Evolutionary conservation across 1,284 basidiomycete genomes (phyloP).

Genomic region (Thelephora terrestris): DNA sequence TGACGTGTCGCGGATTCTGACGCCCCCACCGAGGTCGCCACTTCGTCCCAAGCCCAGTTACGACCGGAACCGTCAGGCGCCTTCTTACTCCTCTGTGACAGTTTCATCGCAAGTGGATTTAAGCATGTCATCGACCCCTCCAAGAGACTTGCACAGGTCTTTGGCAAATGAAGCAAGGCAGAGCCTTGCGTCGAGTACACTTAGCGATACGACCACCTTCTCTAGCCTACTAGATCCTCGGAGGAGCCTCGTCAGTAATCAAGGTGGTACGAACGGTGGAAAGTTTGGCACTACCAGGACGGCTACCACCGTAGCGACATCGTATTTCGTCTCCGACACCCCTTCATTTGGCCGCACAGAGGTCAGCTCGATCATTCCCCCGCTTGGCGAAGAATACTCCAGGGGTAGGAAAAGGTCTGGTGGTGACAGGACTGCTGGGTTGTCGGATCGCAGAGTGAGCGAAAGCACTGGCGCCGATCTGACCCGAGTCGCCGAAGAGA

Average conservation of each 20-base stretch:
- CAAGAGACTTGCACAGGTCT: slow-evolving; percentile 13
- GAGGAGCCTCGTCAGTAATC: slow-evolving; percentile 30
- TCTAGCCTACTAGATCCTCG: slow-evolving; percentile 56
- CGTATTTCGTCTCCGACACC: slow-evolving; percentile 37
- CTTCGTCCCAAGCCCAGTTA: slow-evolving; percentile 30
- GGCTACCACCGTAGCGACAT: slow-evolving; percentile 66
- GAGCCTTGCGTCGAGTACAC: slow-evolving; percentile 34
- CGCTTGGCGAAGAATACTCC: slow-evolving; percentile 32
- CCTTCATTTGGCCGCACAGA: slow-evolving; percentile 56
- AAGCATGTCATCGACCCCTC: too few relatives aligned
- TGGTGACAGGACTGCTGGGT: slow-evolving; percentile 17
- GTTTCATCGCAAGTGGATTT: too few relatives aligned
- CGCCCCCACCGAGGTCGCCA: slow-evolving; percentile 45
- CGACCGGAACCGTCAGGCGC: slow-evolving; percentile 29
- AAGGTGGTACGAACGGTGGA: slow-evolving; percentile 20
- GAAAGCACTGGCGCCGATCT: slow-evolving; percentile 52
- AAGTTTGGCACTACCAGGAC: slow-evolving; percentile 73
- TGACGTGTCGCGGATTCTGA: slow-evolving; percentile 27
- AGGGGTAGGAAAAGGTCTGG: slow-evolving; percentile 26
- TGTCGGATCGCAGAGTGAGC: slow-evolving; percentile 47
- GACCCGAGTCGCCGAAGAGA: slow-evolving; percentile 60
- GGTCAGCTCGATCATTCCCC: slow-evolving; percentile 38
- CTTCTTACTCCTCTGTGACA: slow-evolving; percentile 18
- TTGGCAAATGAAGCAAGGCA: slow-evolving; percentile 31
- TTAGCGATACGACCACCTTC: slow-evolving; percentile 45